Evolutionary conservation across 169 alveolate genomes (phyloP).

Genomic region (Plasmodium malariae): DNA sequence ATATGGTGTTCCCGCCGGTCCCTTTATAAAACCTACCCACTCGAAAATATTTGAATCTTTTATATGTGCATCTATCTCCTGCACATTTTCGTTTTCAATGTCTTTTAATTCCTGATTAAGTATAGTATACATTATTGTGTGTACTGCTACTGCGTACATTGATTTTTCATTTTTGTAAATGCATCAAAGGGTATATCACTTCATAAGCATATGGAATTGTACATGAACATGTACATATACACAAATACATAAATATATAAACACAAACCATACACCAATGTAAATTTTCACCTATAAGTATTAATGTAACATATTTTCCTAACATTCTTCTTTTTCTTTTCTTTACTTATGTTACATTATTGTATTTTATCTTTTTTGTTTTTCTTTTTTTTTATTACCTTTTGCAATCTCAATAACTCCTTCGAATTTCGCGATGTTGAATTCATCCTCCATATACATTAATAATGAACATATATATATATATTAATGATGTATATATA

Average conservation of each 20-base stretch:
- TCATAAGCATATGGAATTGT: too few species aligned
- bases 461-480: too few species aligned
- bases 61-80: slow-evolving; percentile 86
- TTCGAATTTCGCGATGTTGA: slow-evolving; percentile 61
- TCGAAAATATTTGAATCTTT: slow-evolving; percentile 89
- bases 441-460: slow-evolving; percentile 8
- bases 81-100: slow-evolving; percentile 80
- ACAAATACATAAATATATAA: slow-evolving; percentile 3
- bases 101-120: slow-evolving; percentile 81
- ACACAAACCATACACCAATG: neutral
- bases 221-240: neutral
- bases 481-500: too few species aligned
- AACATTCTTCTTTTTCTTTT: too few species aligned
- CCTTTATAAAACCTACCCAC: slow-evolving; percentile 93
- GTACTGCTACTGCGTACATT: too few species aligned
- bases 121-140: too few species aligned
- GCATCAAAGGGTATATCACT: too few species aligned
- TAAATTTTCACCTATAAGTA: neutral
- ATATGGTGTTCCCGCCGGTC: slow-evolving; percentile 95
- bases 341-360: slow-evolving; percentile 2
- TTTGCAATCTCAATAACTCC: slow-evolving; percentile 58
- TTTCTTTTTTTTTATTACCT: slow-evolving; percentile 27
- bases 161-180: neutral
- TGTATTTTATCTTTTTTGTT: too few species aligned
- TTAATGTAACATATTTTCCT: neutral